Percentiles rank a stretch among this genome's conserved stretches.
phyloP scores from a whole-genome alignment of 805 yeast species.

The Yarrowia phangngaensis region DNA sequence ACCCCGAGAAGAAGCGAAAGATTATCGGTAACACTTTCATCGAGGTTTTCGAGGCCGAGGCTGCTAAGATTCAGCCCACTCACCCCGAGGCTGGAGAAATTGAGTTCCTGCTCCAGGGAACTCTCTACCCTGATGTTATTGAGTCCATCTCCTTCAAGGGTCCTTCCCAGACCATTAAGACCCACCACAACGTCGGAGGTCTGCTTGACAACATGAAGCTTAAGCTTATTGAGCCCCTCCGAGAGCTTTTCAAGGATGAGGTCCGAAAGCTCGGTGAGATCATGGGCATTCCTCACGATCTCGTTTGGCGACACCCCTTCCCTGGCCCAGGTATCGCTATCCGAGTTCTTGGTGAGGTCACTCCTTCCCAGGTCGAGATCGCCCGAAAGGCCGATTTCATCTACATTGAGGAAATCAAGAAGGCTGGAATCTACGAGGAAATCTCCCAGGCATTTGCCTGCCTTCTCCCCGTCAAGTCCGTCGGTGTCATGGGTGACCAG shows the following conservation, averaged over 20 bases:
- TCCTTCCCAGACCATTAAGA: slow-evolving; percentile 98
- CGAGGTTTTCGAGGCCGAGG: slow-evolving; percentile 94
- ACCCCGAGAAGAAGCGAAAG: slow-evolving; percentile 98
- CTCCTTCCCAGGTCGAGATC: slow-evolving; percentile 86
- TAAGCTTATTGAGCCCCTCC: slow-evolving; percentile 95
- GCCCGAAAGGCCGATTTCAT: slow-evolving; percentile 97
- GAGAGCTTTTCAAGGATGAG: slow-evolving; percentile 98
- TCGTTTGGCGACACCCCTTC: slow-evolving; percentile 99
- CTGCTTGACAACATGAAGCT: slow-evolving; percentile 96
- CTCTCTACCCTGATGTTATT: slow-evolving; percentile 96
- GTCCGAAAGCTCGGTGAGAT: slow-evolving; percentile 94
- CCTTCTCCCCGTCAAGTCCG: slow-evolving; percentile 93
- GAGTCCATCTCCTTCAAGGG: slow-evolving; percentile 99
- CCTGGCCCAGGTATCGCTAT: slow-evolving; percentile 99
- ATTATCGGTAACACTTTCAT: slow-evolving; percentile 97
- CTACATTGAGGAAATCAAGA: slow-evolving; percentile 91
- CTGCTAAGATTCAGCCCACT: slow-evolving; percentile 83
- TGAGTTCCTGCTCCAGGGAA: slow-evolving; percentile 93
- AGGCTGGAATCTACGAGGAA: slow-evolving; percentile 85
- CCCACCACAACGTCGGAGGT: slow-evolving; percentile 99
- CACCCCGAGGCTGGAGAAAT: slow-evolving; percentile 70
- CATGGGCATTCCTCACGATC: slow-evolving; percentile 90
- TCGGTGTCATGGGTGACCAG: slow-evolving; percentile 99
- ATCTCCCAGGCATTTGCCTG: slow-evolving; percentile 98
- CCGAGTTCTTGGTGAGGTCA: slow-evolving; percentile 95